Conservation (phyloP, 2,329 filamentous ascomycete species). For the Penicillium italicum region DNA sequence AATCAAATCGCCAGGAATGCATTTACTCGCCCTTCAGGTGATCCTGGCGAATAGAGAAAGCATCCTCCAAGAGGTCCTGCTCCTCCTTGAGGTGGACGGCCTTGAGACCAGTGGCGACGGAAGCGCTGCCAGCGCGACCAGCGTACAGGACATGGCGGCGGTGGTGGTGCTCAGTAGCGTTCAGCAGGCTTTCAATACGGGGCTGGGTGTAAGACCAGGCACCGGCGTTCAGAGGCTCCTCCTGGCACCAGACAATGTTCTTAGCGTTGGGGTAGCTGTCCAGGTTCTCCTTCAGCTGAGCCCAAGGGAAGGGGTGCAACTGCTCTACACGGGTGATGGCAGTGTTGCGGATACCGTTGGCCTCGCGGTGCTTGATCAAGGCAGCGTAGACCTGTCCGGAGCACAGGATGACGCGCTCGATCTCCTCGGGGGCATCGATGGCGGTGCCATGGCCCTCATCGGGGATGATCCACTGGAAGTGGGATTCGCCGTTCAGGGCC, state of each 20-base stretch:
- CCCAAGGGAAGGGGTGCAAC: constrained; percentile 98
- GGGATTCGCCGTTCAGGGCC: constrained; percentile 84
- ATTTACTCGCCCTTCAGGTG: constrained; percentile 62
- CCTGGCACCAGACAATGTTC: constrained; percentile 95
- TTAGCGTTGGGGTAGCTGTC: constrained; percentile 96
- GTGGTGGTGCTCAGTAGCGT: constrained; percentile 87
- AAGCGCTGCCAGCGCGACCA: constrained; percentile 87
- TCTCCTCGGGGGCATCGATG: constrained; percentile 77
- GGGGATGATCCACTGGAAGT: constrained; percentile 95
- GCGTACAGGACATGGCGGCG: constrained; percentile 96
- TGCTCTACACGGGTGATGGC: constrained; percentile 96
- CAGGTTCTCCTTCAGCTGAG: constrained; percentile 92
- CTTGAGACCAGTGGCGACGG: constrained; percentile 92
- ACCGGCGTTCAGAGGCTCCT: constrained; percentile 95
- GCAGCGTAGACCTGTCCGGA: constrained; percentile 90
- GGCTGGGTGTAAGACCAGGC: constrained; percentile 98
- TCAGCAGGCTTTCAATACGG: constrained; percentile 91
- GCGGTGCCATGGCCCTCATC: constrained; percentile 76
- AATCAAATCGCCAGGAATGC: background rate
- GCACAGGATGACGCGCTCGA: constrained; percentile 92
- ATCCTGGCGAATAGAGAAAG: constrained; percentile 61
- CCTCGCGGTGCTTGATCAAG: constrained; percentile 83
- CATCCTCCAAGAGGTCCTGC: constrained; percentile 69
- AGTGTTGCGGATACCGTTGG: constrained; percentile 81
- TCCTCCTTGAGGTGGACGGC: constrained; percentile 86